These are phyloP conservation scores for Whalleya microplaca DNA, from an alignment of 2,329 filamentous ascomycete species.

Conservation along the genomic window DNA sequence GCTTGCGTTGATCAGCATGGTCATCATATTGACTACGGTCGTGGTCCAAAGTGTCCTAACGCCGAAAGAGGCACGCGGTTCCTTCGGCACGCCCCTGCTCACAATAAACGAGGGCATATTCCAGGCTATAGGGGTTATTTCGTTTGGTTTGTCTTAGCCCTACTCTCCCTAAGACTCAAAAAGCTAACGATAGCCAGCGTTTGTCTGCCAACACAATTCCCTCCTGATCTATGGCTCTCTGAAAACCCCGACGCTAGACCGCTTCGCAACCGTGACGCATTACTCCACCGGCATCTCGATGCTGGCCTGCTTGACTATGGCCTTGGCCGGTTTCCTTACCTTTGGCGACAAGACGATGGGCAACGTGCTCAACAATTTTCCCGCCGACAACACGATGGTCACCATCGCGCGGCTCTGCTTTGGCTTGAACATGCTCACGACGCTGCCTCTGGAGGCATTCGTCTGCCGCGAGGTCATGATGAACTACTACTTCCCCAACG, in stretches of 20 bases:
- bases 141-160: constrained; percentile 70
- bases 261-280: constrained; percentile 91
- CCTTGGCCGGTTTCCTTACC: constrained; percentile 84
- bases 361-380: constrained; percentile 98
- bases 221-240: constrained; percentile 97
- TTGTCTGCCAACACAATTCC: constrained; percentile 88
- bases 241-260: constrained; percentile 90
- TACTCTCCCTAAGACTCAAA: not conserved
- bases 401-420: constrained; percentile 95
- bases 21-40: constrained; percentile 85
- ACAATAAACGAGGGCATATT: constrained; percentile 88
- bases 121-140: constrained; percentile 96
- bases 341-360: constrained; percentile 92
- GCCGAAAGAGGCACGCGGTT: constrained; percentile 71
- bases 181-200: constrained; percentile 51
- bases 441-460: constrained; percentile 93
- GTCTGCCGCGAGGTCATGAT: constrained; percentile 97
- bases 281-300: constrained; percentile 90
- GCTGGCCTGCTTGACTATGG: constrained; percentile 88
- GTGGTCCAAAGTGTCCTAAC: constrained; percentile 80
- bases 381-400: constrained; percentile 86
- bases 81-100: constrained; percentile 70
- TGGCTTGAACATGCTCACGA: constrained; percentile 98
- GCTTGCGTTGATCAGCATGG: constrained; percentile 90
- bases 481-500: constrained; percentile 74